Base-by-base conservation (phyloP, 2,329 filamentous ascomycete species). In the Neofusicoccum sp. region DNA sequence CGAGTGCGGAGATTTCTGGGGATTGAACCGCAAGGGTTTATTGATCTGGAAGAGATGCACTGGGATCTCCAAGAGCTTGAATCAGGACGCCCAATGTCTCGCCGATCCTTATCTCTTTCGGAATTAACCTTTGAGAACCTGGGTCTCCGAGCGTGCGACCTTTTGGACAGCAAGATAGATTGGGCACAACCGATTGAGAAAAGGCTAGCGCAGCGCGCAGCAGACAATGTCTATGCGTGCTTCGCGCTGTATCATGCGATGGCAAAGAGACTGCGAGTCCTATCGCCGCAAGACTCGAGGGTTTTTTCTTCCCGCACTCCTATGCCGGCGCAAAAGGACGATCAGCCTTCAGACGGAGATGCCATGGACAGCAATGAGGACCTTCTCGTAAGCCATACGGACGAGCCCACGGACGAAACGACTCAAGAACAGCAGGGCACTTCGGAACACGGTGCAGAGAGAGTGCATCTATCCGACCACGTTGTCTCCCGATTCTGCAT, bases 1-100 rank as follows among this genome's bases (percentile, higher is more conserved):
- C 85, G 92, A 31, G 69, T 97, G n/a, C 80, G 78, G 30, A 88
- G 84, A n/a, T 84, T 79, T 64, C 80, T 96, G 2, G 79, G 76
- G 0, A 80, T 96, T 30, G 72, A 88, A 0, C 79, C 86, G 1
- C 82, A 79, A 49, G 89, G 89, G 0, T 77, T 90, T 4, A 84
- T 96, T 63, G 93, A 97, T 75, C 80, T 96, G 38, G 36, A 26
- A 31, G 38, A 56, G 26, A 6, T 56, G n/a, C 51, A 56, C 38
- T 30, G 43, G 26, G 7, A 24, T 8, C 20, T 56, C 14, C 14
- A 43, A 31, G n/a, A 40, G 14, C 14, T 30, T 14, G 9, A 30
- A 28, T 3, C 24, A 9, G 49, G 34, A 4, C 16, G 24, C 14
- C 24, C 24, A 6, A 14, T 41, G 11, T 7, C 12, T 38, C 49